Evolutionary conservation across 1,284 basidiomycete genomes (phyloP), one percentile per base, ranked within the genome.

Genomic region (Pholiota adiposa): DNA sequence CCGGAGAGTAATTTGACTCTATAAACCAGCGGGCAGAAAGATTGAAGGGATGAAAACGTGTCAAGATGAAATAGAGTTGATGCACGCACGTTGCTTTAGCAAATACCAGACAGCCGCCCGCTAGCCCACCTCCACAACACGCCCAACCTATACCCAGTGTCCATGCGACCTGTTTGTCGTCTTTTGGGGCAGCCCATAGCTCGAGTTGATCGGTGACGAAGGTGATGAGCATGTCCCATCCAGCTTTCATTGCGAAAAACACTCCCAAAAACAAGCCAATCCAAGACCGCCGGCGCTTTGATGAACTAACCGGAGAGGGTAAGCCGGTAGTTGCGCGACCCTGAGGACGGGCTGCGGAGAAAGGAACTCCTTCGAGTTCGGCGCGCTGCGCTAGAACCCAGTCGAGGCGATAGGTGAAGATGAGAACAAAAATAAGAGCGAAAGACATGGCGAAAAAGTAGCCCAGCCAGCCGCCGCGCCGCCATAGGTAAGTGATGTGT

Each of bases 141-240:
- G 93, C 91, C 95, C 95, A 98, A 0, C 89, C 90, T 52, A 97
- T 92, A 5, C 95, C 96, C 49, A 96, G 82, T 14, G 93, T 88
- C 91, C 94, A 97, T 3, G 88, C 88, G 49, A 97, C 79, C 48
- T 89, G 86, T 65, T 85, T 89, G 69, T 97, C 95, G 65, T 91
- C 88, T 63, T 92, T 89, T 4, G 88, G 79, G 19, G 84, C 86
- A 2, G 89, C 90, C 88, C 93, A 91, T 0, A 73, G 67, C 70
- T 96, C 94, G 49, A 97, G 74, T 65, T 79, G 79, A 58, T 83
- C 80, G 38, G 86, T 83, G 18, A 90, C 70, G 74, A 81, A 81
- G 31, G 72, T 70, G 73, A 92, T 85, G 9, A 79, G 59, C 11
- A 69, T 69, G 7, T 74, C 71, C 83, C 86, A 89, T 2, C 64